Conservation (phyloP, 768 basidiomycete genomes). For the Suillus variegatus region DNA sequence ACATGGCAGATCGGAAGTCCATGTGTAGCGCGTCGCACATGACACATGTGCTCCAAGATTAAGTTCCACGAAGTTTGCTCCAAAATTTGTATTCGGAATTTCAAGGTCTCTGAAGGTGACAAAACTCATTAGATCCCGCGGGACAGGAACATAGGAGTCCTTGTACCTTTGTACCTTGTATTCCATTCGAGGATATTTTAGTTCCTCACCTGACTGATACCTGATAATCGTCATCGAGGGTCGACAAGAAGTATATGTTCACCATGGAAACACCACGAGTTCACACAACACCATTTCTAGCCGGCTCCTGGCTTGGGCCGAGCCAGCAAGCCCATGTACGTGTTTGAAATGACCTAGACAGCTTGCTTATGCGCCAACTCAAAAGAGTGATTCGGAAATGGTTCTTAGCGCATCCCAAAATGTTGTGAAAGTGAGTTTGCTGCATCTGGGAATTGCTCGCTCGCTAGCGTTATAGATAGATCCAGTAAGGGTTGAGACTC, state of each 20-base stretch:
- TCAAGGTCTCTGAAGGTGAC: not conserved
- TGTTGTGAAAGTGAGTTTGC: not conserved
- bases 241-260: not conserved
- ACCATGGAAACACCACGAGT: not conserved
- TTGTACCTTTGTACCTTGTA: conserved; percentile 5
- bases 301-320: not conserved
- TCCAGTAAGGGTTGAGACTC: not conserved
- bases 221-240: not conserved
- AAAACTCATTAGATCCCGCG: not conserved
- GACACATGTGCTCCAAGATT: not conserved
- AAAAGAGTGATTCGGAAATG: not conserved
- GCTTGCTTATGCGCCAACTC: not conserved
- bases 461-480: conserved; percentile 1
- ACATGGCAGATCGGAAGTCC: conserved; percentile 1
- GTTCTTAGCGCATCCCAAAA: not conserved
- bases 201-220: not conserved
- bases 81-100: not conserved
- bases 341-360: not conserved
- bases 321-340: not conserved
- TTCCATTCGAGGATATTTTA: not conserved
- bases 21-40: not conserved
- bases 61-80: not conserved
- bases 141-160: not conserved
- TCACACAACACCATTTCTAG: not conserved
- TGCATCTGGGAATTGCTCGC: not conserved